Base-by-base conservation (phyloP, 306 rosid genomes). In the Trichosanthes truncata region DNA sequence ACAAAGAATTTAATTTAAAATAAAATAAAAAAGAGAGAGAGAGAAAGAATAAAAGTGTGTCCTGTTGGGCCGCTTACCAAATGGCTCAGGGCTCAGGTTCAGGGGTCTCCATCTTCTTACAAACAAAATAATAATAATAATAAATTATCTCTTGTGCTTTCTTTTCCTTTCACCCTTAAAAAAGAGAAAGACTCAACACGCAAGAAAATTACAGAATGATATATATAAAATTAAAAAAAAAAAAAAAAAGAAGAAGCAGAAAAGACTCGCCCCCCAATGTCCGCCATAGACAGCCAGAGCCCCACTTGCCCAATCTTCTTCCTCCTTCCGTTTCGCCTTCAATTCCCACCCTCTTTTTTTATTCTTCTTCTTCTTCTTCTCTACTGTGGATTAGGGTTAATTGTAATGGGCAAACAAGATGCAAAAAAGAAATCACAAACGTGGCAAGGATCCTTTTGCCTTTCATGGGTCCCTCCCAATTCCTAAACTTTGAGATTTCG, bases 31-130 rank as follows among this genome's bases (percentile, higher is more conserved):
- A 35, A 29, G n/a, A 61, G 4, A 29, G 1, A 60, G 10, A 13
- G 11, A 29, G 9, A 61, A 18, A 6, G 68, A 65, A 66, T 38
- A 25, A 35, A 56, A 41, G 71, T 59, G 41, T 17, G 31, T 61
- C 38, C 61, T 51, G 84, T 89, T 84, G 83, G 90, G 86, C 84
- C 80, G 82, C 81, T 84, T 79, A 80, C 89, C 89, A 85, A 83
- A 82, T 82, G 80, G 81, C 81, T 81, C 79, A 33, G 81, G 55
- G 26, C n/a, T 81, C 66, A 81, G 78, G 84, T 69, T 25, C 76
- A 46, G 17, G 59, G 31, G 77, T 67, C 76, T 84, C 78, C 80
- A 80, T 85, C 78, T 51, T 31, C 46, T 51, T 11, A 51, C 56
- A 51, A 49, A 51, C 1, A 46, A 46, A 52, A 52, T n/a, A n/a